Conservation (phyloP, 768 basidiomycete species). For the Asterophora parasitica region DNA sequence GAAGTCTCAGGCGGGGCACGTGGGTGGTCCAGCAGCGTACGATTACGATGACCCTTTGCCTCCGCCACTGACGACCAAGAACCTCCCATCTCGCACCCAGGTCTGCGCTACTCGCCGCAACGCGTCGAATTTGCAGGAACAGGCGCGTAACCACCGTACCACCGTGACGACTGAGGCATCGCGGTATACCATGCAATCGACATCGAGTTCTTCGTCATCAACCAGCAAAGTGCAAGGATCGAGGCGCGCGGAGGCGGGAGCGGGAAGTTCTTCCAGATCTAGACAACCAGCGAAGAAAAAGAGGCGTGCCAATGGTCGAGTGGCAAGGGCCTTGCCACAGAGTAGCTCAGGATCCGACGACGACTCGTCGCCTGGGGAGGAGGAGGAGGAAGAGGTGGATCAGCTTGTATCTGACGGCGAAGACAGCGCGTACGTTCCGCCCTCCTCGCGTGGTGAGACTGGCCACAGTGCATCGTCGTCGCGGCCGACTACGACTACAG, state of each 20-base stretch:
- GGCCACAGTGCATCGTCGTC: not conserved
- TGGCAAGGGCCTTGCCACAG: not conserved
- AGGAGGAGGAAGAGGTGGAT: constrained; percentile 6
- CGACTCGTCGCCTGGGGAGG: not conserved
- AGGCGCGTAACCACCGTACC: not conserved
- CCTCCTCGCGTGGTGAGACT: not conserved
- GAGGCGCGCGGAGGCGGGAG: not conserved
- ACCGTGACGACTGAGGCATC: not conserved
- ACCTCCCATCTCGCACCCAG: constrained; percentile 9
- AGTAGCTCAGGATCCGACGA: not conserved
- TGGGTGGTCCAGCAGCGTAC: not conserved
- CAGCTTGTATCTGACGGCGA: constrained; percentile 12
- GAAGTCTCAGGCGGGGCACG: constrained; percentile 15
- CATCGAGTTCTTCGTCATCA: constrained; percentile 7
- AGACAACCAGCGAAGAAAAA: not conserved
- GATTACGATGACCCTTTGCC: constrained; percentile 11
- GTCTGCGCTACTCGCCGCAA: not conserved
- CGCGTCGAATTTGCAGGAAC: not conserved
- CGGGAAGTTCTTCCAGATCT: not conserved
- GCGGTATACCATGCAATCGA: constrained; percentile 7
- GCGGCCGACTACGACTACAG: not conserved
- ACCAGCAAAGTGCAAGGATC: not conserved
- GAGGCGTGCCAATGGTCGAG: not conserved
- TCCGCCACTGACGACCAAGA: constrained; percentile 12
- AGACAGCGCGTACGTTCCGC: not conserved